A percentile compares a stretch with the other conserved stretches of the same genome.
Conservation (phyloP, 1,284 basidiomycete genomes). For the Apiotrichum gracile region DNA sequence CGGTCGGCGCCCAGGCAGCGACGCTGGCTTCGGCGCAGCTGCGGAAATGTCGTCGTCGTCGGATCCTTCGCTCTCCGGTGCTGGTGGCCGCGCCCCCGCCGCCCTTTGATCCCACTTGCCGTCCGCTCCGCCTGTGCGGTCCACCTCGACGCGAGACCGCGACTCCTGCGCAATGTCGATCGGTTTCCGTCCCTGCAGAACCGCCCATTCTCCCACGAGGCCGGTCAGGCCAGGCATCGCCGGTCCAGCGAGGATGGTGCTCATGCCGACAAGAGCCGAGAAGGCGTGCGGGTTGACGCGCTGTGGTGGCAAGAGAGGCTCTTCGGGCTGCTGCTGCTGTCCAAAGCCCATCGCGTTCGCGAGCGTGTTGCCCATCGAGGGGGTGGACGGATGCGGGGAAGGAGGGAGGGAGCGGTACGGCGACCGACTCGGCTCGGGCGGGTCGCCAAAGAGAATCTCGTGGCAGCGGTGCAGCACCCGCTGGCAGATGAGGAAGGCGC, state of each 20-base stretch:
- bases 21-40: background rate
- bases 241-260: constrained; percentile 71
- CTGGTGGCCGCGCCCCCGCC: background rate
- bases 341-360: background rate
- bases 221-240: constrained; percentile 69
- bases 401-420: constrained; percentile 58
- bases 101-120: constrained; percentile 4
- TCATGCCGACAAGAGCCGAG: constrained; percentile 79
- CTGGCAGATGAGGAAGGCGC: constrained; percentile 86
- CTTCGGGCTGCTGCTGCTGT: constrained; percentile 1
- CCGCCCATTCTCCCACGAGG: constrained; percentile 71
- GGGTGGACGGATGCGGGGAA: constrained; percentile 29
- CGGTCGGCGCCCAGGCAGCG: background rate
- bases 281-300: constrained; percentile 67
- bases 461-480: constrained; percentile 88
- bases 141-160: constrained; percentile 40
- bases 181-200: constrained; percentile 70
- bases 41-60: constrained; percentile 48
- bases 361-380: background rate
- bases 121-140: constrained; percentile 40
- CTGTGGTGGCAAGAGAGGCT: constrained; percentile 43
- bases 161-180: constrained; percentile 35
- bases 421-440: constrained; percentile 58
- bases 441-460: constrained; percentile 92
- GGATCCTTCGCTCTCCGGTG: constrained; percentile 32